These are phyloP conservation scores for Hanseniaspora lindneri DNA, from an alignment of 805 yeast genomes.

Conservation along the genomic window DNA sequence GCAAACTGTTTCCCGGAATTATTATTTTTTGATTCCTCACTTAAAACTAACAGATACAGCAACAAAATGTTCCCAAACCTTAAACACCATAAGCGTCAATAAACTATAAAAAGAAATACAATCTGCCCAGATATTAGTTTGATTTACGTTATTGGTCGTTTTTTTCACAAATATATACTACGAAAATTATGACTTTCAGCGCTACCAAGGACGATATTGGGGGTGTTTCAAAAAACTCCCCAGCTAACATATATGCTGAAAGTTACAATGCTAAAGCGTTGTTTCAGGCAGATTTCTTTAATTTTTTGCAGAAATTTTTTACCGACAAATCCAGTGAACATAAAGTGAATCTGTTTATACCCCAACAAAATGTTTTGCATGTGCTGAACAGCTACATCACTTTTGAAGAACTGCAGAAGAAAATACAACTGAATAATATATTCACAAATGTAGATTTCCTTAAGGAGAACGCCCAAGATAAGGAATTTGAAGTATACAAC, in stretches of 20 bases:
- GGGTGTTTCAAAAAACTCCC: neutral
- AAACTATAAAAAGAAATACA: no score
- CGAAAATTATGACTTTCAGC: no score
- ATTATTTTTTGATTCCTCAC: no score
- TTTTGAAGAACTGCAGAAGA: neutral
- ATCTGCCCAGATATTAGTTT: no score
- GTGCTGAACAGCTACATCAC: slow-evolving; percentile 4
- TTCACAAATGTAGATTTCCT: neutral
- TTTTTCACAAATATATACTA: no score
- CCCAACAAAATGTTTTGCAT: slow-evolving; percentile 2
- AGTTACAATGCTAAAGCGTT: neutral
- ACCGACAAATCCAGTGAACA: neutral
- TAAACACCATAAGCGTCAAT: no score
- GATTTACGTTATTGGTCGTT: no score
- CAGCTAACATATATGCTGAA: neutral
- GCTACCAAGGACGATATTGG: no score
- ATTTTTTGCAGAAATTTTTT: neutral
- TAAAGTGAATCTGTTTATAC: slow-evolving; percentile 1
- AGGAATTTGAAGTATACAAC: neutral
- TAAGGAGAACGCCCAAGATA: neutral
- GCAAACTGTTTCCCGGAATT: no score
- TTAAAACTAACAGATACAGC: no score
- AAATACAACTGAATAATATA: neutral
- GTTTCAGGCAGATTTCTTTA: slow-evolving; percentile 1
- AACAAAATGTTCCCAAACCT: no score